These are phyloP conservation scores for Calonectria hawksworthii DNA, from an alignment of 2,329 filamentous ascomycete genomes.

Conservation along the genomic window DNA sequence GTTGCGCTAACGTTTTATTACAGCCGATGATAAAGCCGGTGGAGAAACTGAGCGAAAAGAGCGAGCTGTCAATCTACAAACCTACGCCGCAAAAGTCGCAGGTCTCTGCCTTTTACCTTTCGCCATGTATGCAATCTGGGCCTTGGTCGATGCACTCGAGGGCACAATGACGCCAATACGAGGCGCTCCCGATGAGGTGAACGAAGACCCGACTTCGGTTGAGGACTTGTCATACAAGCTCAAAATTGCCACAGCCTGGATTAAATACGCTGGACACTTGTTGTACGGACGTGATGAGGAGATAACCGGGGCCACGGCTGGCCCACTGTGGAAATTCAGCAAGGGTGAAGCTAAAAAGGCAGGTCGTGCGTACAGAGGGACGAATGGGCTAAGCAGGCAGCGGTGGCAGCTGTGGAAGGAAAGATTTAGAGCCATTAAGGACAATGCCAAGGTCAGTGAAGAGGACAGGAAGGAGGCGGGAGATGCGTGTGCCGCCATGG, in stretches of 20 bases:
- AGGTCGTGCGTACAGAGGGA: constrained; percentile 30
- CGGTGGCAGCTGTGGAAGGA: constrained; percentile 39
- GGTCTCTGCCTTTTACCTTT: constrained; percentile 3
- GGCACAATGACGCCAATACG: constrained; percentile 30
- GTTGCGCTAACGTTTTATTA: not conserved
- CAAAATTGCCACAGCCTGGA: constrained; percentile 24
- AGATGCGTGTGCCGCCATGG: constrained; percentile 16
- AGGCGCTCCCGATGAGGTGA: constrained; percentile 29
- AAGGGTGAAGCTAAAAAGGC: constrained; percentile 34
- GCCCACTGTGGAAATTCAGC: constrained; percentile 33
- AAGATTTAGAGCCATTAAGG: constrained; percentile 28
- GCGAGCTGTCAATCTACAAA: constrained; percentile 20
- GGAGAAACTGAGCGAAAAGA: not conserved
- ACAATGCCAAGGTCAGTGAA: constrained; percentile 21
- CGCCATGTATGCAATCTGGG: constrained; percentile 32
- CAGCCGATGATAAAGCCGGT: constrained; percentile 10
- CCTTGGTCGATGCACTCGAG: constrained; percentile 32
- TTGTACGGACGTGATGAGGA: constrained; percentile 33
- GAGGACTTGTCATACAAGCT: constrained; percentile 24
- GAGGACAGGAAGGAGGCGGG: not conserved
- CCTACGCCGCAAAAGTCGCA: constrained; percentile 26
- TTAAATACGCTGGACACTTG: constrained; percentile 17
- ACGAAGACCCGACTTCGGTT: constrained; percentile 20
- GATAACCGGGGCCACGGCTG: constrained; percentile 28
- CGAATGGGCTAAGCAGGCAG: constrained; percentile 29